These are phyloP conservation scores for Cercospora sp. DNA, from an alignment of 2,329 filamentous ascomycete genomes.

Conservation along the genomic window DNA sequence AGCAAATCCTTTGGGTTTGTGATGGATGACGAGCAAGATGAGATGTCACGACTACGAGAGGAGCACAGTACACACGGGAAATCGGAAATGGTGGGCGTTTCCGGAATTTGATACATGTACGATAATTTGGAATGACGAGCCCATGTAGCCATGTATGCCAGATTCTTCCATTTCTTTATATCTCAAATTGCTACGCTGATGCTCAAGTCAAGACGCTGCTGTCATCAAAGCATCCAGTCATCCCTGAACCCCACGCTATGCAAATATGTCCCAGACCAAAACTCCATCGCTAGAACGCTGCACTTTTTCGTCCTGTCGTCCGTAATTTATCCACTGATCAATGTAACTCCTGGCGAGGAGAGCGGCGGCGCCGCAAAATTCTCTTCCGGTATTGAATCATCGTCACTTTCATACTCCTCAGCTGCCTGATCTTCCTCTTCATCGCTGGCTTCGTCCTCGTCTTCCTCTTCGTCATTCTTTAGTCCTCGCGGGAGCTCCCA, in stretches of 20 bases:
- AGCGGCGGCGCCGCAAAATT: constrained; percentile 21
- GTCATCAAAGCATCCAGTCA: constrained; percentile 23
- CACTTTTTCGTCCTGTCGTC: constrained; percentile 19
- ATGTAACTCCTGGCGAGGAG: constrained; percentile 15
- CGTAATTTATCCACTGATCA: constrained; percentile 23
- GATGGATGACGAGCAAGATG: neutral
- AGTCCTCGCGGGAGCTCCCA: constrained; percentile 72
- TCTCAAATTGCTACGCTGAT: constrained; percentile 14
- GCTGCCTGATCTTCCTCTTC: constrained; percentile 48
- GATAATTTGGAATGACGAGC: neutral
- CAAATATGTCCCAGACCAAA: constrained; percentile 8
- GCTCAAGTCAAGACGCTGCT: constrained; percentile 28
- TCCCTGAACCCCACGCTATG: constrained; percentile 28
- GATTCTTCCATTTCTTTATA: neutral
- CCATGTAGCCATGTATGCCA: neutral
- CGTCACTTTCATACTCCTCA: constrained; percentile 37
- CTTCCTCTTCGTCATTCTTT: constrained; percentile 56
- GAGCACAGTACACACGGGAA: neutral
- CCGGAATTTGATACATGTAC: neutral
- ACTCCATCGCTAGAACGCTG: constrained; percentile 20
- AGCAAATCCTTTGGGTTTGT: constrained; percentile 47
- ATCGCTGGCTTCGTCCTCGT: constrained; percentile 43
- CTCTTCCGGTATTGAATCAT: constrained; percentile 31
- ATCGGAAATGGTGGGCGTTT: neutral
- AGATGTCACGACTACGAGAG: neutral